A percentile compares a stretch with the other conserved stretches of the same genome.
Evolutionary conservation across 352 stramenopile species (phyloP).

Genomic region (Globisporangium canariense): DNA sequence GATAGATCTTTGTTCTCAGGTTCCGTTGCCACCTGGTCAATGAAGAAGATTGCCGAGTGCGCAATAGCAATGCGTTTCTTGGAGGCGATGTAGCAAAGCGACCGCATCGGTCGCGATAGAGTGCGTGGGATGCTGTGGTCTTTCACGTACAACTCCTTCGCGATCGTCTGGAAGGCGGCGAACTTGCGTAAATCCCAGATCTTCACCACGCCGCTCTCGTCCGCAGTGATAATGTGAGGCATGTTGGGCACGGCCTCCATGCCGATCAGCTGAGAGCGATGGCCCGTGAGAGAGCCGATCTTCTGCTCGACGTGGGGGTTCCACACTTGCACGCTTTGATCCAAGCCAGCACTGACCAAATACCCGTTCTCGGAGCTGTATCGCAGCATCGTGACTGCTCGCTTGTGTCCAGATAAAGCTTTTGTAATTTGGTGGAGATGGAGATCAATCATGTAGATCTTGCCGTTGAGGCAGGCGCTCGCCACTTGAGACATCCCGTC

Average conservation of each 20-base stretch:
- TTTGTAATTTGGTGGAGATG: conserved; percentile 23
- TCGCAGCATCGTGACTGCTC: conserved; percentile 40
- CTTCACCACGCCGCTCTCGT: conserved; percentile 48
- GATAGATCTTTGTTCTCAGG: background rate
- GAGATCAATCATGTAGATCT: conserved; percentile 61
- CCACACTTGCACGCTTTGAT: conserved; percentile 57
- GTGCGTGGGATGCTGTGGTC: conserved; percentile 14
- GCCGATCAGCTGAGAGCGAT: conserved; percentile 46
- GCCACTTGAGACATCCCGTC: conserved; percentile 33
- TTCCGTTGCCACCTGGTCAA: conserved; percentile 28
- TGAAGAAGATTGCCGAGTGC: conserved; percentile 52
- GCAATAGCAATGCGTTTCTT: conserved; percentile 40
- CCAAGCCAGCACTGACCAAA: conserved; percentile 47
- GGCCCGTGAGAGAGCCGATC: conserved; percentile 40
- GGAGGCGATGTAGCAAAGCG: conserved; percentile 32
- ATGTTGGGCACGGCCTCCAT: conserved; percentile 43
- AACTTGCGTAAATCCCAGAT: conserved; percentile 59
- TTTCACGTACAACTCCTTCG: conserved; percentile 32
- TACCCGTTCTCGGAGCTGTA: conserved; percentile 51
- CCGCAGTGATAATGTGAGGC: conserved; percentile 48
- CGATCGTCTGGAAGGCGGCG: conserved; percentile 34
- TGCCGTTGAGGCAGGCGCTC: conserved; percentile 39
- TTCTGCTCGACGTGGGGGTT: conserved; percentile 60
- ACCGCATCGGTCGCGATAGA: conserved; percentile 18
- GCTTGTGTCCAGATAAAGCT: conserved; percentile 34